These are phyloP conservation scores for Arabidopsis hybrid DNA, from an alignment of 441 rosid species.

Conservation along the genomic window DNA sequence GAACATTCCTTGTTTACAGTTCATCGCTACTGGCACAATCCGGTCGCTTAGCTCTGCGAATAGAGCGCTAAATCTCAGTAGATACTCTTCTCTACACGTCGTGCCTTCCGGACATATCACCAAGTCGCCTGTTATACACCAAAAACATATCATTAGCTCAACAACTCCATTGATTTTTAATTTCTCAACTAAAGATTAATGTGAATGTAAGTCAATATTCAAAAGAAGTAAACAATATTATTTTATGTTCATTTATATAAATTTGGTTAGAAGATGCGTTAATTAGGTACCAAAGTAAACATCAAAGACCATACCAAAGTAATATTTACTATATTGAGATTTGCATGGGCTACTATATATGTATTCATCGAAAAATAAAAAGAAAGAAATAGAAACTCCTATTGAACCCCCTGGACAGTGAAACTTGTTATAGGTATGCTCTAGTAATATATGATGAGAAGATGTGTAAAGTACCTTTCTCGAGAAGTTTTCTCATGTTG, in stretches of 20 bases:
- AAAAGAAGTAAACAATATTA: background rate
- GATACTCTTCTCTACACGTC: conserved; percentile 83
- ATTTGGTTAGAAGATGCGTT: background rate
- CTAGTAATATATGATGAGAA: background rate
- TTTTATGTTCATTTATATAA: too few relatives aligned
- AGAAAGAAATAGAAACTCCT: too few relatives aligned
- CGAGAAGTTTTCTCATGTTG: conserved; percentile 64
- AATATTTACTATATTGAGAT: too few relatives aligned
- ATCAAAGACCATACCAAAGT: background rate
- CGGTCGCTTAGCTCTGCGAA: conserved; percentile 94
- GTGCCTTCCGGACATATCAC: conserved; percentile 98
- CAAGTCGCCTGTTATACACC: conserved; percentile 57
- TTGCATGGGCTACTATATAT: too few relatives aligned
- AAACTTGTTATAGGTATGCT: too few relatives aligned
- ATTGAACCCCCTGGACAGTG: too few relatives aligned
- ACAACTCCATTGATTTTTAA: background rate
- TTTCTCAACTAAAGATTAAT: background rate
- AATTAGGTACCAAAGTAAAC: too few relatives aligned
- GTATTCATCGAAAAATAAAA: too few relatives aligned
- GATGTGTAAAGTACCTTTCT: conserved; percentile 50
- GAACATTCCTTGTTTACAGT: conserved; percentile 87
- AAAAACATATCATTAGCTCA: background rate
- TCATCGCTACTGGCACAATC: conserved; percentile 93
- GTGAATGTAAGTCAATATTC: background rate
- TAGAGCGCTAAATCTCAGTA: conserved; percentile 89